Evolutionary conservation across 2,329 filamentous ascomycete genomes (phyloP).

Genomic region (Lecanosticta acicola): DNA sequence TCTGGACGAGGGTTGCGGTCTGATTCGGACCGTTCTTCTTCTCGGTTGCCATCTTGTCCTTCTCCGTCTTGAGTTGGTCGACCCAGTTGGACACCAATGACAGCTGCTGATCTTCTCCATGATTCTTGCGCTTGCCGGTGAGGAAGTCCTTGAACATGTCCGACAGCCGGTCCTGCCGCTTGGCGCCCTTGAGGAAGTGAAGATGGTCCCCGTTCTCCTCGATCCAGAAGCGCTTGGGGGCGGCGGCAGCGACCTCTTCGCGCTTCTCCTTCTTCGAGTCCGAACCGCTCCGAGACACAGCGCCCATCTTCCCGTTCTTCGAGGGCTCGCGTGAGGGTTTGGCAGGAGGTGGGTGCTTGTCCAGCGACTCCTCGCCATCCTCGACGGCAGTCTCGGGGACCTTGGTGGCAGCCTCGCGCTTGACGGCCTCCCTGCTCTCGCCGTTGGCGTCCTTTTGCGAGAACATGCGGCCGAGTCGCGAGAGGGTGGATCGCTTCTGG

Average conservation of each 20-base stretch:
- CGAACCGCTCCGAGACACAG: slow-evolving; percentile 26
- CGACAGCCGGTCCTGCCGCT: slow-evolving; percentile 87
- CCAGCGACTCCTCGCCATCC: slow-evolving; percentile 17
- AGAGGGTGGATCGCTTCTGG: slow-evolving; percentile 36
- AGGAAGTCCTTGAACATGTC: slow-evolving; percentile 86
- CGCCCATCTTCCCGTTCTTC: slow-evolving; percentile 23
- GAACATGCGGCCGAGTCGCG: slow-evolving; percentile 40
- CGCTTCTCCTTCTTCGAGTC: slow-evolving; percentile 30
- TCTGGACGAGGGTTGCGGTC: slow-evolving; percentile 78
- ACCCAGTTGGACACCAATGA: slow-evolving; percentile 96
- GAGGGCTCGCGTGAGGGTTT: slow-evolving; percentile 30
- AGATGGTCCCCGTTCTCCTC: slow-evolving; percentile 67
- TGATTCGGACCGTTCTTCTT: slow-evolving; percentile 71
- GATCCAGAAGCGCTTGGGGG: slow-evolving; percentile 49
- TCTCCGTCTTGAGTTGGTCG: slow-evolving; percentile 83
- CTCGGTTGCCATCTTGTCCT: slow-evolving; percentile 67
- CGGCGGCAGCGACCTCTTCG: slow-evolving; percentile 17
- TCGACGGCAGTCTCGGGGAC: slow-evolving; percentile 26
- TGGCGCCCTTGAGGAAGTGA: slow-evolving; percentile 82
- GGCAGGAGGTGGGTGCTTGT: slow-evolving; percentile 18
- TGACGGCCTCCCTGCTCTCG: slow-evolving; percentile 19
- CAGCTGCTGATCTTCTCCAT: slow-evolving; percentile 67
- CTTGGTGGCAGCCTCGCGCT: slow-evolving; percentile 21
- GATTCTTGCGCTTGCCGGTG: slow-evolving; percentile 71
- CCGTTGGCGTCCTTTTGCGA: slow-evolving; percentile 32